These are phyloP conservation scores for Aspergillus glaucus DNA, from an alignment of 2,329 filamentous ascomycete genomes.

Conservation along the genomic window DNA sequence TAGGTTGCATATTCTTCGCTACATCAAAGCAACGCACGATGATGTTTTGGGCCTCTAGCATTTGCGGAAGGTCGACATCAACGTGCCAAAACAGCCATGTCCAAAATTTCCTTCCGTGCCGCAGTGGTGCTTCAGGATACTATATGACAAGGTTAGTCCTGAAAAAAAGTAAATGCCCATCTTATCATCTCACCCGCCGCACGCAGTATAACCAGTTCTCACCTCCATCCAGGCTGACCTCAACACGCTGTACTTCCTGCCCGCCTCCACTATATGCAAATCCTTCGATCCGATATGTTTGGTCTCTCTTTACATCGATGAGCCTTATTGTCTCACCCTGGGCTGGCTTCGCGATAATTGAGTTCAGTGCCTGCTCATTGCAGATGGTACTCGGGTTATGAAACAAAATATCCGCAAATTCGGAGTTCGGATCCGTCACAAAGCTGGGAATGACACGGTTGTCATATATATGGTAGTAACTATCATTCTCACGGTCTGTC, in stretches of 20 bases:
- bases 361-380: slow-evolving; percentile 47
- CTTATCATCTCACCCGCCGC: slow-evolving; percentile 27
- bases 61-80: slow-evolving; percentile 41
- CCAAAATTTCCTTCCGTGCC: slow-evolving; percentile 51
- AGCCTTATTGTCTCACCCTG: slow-evolving; percentile 43
- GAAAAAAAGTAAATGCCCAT: background rate
- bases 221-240: slow-evolving; percentile 44
- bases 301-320: slow-evolving; percentile 28
- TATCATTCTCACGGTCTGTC: slow-evolving; percentile 36
- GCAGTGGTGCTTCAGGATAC: slow-evolving; percentile 44
- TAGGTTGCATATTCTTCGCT: slow-evolving; percentile 47
- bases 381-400: slow-evolving; percentile 44
- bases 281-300: slow-evolving; percentile 42
- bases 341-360: slow-evolving; percentile 41
- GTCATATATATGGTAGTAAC: slow-evolving; percentile 46
- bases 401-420: slow-evolving; percentile 44
- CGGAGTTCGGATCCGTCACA: slow-evolving; percentile 44
- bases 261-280: slow-evolving; percentile 48
- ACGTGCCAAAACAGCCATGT: slow-evolving; percentile 50
- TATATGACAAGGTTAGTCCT: slow-evolving; percentile 6
- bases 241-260: slow-evolving; percentile 45
- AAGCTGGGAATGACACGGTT: slow-evolving; percentile 46
- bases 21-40: slow-evolving; percentile 45
- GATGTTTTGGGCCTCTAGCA: slow-evolving; percentile 40
- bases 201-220: slow-evolving; percentile 46